A percentile compares a stretch with the other conserved stretches of the same genome.
Conservation (phyloP, 345 rosid genomes). For the Camelina laxa region DNA sequence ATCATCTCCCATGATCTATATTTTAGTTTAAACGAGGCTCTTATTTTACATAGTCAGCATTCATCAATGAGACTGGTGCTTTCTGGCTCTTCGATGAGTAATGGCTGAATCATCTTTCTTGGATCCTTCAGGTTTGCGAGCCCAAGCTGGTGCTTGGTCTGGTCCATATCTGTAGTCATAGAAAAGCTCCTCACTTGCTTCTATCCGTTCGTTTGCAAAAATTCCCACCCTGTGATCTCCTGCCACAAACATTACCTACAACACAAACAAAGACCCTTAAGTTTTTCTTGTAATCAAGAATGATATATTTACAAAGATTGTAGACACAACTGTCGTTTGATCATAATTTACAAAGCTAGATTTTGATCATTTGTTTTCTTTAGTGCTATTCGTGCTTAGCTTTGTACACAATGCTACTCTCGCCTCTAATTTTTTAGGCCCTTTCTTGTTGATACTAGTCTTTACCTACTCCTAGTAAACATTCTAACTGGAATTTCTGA, state of each 20-base stretch:
- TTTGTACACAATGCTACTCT: constrained; percentile 1
- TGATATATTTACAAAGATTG: not conserved
- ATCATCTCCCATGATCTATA: constrained; percentile 17
- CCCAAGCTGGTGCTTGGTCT: constrained; percentile 98
- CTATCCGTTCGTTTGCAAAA: constrained; percentile 89
- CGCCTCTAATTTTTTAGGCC: not conserved
- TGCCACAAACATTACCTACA: constrained; percentile 96
- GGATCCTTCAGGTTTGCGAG: constrained; percentile 92
- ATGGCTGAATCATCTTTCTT: constrained; percentile 72
- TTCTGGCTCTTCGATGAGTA: constrained; percentile 93
- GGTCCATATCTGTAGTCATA: constrained; percentile 97
- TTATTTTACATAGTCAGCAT: not conserved
- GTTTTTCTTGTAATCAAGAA: constrained; percentile 11
- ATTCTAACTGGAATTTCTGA: constrained; percentile 6
- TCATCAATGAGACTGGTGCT: constrained; percentile 90
- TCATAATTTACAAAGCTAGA: constrained; percentile 2
- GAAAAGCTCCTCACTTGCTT: constrained; percentile 94
- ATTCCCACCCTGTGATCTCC: constrained; percentile 99
- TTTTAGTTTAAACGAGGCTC: not conserved
- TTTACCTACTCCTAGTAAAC: constrained; percentile 10
- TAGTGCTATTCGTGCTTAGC: not conserved
- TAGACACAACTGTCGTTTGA: too few species aligned
- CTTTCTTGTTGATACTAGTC: not conserved
- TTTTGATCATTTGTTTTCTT: constrained; percentile 8
- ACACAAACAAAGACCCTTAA: constrained; percentile 14